Conservation (phyloP, 371 early-diverging fungal species). For the Mortierella sp. region DNA sequence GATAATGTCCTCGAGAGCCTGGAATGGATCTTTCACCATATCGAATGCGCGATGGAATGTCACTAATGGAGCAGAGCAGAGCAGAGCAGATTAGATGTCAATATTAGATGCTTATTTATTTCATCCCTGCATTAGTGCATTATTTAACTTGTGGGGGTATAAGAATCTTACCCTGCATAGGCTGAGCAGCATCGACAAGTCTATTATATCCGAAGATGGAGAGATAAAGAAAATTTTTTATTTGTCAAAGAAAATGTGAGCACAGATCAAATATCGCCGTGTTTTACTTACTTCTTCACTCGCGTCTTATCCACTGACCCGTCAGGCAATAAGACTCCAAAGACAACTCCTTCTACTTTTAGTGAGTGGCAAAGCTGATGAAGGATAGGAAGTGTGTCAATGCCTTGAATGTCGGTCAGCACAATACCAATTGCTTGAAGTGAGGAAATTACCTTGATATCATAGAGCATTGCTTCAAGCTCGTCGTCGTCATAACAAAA, state of each 20-base stretch:
- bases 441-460: conserved; percentile 46
- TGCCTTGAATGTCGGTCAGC: too few species aligned
- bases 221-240: too few species aligned
- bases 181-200: conserved; percentile 64
- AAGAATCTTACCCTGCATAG: conserved; percentile 57
- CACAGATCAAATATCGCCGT: too few species aligned
- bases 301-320: conserved; percentile 64
- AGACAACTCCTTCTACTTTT: conserved; percentile 68
- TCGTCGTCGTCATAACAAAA: conserved; percentile 69
- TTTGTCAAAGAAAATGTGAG: too few species aligned
- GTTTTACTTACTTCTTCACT: conserved; percentile 31
- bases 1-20: conserved; percentile 66
- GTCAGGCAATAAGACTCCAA: conserved; percentile 65
- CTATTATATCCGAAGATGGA: conserved; percentile 6
- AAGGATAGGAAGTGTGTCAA: too few species aligned
- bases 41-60: conserved; percentile 79
- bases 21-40: conserved; percentile 64
- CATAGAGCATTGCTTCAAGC: conserved; percentile 69
- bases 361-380: conserved; percentile 53
- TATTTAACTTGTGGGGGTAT: too few species aligned
- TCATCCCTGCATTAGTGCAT: too few species aligned
- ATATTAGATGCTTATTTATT: too few species aligned
- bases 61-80: conserved; percentile 38
- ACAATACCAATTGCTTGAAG: too few species aligned
- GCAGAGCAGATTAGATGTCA: too few species aligned